Conservation (phyloP, 2,329 filamentous ascomycete species). For the Fusarium torreyae region DNA sequence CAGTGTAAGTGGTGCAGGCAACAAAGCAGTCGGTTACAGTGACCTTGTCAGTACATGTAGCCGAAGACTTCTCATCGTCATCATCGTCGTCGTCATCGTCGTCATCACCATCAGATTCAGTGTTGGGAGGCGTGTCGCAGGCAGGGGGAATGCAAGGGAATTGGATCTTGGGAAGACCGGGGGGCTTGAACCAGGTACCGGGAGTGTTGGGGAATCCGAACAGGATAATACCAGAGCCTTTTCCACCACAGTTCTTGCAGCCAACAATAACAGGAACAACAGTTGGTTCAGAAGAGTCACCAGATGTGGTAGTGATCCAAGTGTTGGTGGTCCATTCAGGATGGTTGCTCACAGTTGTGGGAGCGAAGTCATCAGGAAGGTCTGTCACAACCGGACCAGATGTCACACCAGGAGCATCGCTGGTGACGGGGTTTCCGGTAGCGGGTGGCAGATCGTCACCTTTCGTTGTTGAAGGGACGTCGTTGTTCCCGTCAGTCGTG, state of each 20-base stretch:
- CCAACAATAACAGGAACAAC: slow-evolving; percentile 34
- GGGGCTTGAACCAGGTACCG: slow-evolving; percentile 16
- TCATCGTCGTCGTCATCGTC: slow-evolving; percentile 15
- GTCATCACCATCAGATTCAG: neutral
- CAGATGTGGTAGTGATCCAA: slow-evolving; percentile 38
- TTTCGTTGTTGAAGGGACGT: neutral
- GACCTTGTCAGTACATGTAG: slow-evolving; percentile 22
- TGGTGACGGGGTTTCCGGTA: neutral
- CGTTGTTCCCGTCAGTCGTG: neutral
- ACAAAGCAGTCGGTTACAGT: slow-evolving; percentile 39
- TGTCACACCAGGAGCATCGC: neutral
- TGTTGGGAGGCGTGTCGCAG: slow-evolving; percentile 11
- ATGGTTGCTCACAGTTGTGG: slow-evolving; percentile 12
- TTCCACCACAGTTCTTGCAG: slow-evolving; percentile 17
- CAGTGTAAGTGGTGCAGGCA: slow-evolving; percentile 33
- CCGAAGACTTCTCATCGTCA: neutral
- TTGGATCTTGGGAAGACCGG: slow-evolving; percentile 21
- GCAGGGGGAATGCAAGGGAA: slow-evolving; percentile 35
- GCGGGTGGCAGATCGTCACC: neutral
- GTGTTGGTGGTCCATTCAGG: slow-evolving; percentile 39
- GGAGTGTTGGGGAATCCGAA: slow-evolving; percentile 21
- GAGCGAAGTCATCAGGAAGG: neutral
- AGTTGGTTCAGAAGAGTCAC: slow-evolving; percentile 23
- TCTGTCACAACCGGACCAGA: slow-evolving; percentile 10
- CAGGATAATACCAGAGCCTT: slow-evolving; percentile 27